These are phyloP conservation scores for Rhodotorula sphaerocarpa DNA, from an alignment of 768 basidiomycete species.

Conservation along the genomic window DNA sequence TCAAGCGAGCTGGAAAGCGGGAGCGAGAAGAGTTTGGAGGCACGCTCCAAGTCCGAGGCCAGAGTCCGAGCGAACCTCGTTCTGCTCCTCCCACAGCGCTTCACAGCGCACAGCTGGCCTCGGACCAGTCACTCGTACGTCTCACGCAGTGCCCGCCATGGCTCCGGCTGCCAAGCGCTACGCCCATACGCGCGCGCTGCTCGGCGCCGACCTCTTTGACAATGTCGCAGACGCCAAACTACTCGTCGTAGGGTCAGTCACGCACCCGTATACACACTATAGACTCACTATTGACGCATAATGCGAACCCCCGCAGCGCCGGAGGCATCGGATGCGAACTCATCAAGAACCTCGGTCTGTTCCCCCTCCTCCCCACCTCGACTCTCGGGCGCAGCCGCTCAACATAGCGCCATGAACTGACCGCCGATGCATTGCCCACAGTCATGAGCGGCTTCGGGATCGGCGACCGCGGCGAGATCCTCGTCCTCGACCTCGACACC, in stretches of 20 bases:
- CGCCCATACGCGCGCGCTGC: slow-evolving; percentile 62
- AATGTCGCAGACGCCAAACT: slow-evolving; percentile 46
- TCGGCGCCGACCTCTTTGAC: slow-evolving; percentile 63
- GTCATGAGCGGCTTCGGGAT: slow-evolving; percentile 29
- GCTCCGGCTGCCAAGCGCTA: slow-evolving; percentile 33
- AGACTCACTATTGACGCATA: no score
- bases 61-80: background rate
- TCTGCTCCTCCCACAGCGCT: background rate
- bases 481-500: slow-evolving; percentile 78
- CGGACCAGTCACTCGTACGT: no score
- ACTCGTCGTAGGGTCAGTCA: slow-evolving; percentile 65
- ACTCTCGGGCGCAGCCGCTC: background rate
- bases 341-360: slow-evolving; percentile 84
- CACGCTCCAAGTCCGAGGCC: background rate
- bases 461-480: slow-evolving; percentile 10
- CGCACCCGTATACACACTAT: no score
- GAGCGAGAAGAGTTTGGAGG: background rate
- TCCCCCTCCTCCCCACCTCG: slow-evolving; percentile 45
- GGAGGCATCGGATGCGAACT: slow-evolving; percentile 91
- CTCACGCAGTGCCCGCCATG: no score
- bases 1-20: background rate
- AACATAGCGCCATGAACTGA: background rate
- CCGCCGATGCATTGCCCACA: no score
- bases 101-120: no score
- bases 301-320: slow-evolving; percentile 12